phyloP scores from a whole-genome alignment of 345 rosid genomes.

The Bruguiera sexangula region DNA sequence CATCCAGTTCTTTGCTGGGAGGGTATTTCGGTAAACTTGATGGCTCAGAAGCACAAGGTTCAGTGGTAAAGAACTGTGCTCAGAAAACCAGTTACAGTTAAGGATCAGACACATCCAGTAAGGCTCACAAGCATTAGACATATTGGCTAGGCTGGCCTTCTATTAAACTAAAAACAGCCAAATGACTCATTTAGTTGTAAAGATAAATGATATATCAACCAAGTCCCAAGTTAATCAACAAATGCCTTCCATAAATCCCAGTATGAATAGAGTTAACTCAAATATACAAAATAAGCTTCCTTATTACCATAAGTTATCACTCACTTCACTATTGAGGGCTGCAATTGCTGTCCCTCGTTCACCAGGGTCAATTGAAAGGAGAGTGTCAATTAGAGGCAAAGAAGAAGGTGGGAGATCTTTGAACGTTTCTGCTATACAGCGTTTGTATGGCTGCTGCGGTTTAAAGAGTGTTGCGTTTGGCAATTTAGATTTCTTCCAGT shows the following conservation, averaged over 20 bases:
- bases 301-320: constrained; percentile 20
- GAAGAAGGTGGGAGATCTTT: constrained; percentile 62
- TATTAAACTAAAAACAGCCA: too few species aligned
- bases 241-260: neutral
- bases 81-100: constrained; percentile 17
- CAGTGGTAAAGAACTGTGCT: constrained; percentile 69
- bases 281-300: neutral
- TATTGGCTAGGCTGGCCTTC: neutral
- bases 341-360: constrained; percentile 71
- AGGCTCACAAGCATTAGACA: constrained; percentile 9
- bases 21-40: constrained; percentile 86
- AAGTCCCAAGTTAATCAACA: neutral
- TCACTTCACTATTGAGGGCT: constrained; percentile 68
- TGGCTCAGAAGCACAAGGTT: constrained; percentile 81
- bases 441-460: constrained; percentile 70
- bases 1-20: constrained; percentile 90
- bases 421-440: constrained; percentile 70
- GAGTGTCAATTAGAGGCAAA: constrained; percentile 57
- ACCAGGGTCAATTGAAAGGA: constrained; percentile 76
- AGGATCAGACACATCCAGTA: neutral
- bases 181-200: too few species aligned
- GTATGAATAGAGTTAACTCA: neutral
- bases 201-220: neutral
- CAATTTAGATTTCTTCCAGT: constrained; percentile 79
- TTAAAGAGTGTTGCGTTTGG: constrained; percentile 80